These are phyloP conservation scores for Hippophae gyantsensis DNA, from an alignment of 306 rosid genomes.

Conservation along the genomic window DNA sequence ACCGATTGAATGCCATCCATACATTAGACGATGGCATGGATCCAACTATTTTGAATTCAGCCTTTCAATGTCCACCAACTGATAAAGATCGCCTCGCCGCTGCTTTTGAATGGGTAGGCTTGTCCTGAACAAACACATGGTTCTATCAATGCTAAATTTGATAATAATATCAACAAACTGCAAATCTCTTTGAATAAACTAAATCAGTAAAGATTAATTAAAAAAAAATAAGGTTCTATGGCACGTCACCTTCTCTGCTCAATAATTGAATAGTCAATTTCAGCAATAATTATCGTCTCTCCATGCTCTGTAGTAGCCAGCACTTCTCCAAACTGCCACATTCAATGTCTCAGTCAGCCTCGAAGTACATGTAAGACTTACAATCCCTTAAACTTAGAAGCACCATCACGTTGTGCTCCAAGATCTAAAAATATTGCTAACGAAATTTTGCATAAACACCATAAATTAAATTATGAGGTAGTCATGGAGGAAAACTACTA, in stretches of 20 bases:
- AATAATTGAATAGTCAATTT: constrained; percentile 65
- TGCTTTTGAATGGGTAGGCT: constrained; percentile 75
- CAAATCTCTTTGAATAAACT: neutral
- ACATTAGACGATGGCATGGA: neutral
- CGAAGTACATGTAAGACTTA: neutral
- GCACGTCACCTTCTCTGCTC: constrained; percentile 59
- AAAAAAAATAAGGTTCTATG: constrained; percentile 11
- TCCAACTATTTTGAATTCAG: constrained; percentile 26
- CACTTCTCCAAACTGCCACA: constrained; percentile 78
- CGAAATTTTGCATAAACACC: neutral
- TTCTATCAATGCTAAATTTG: constrained; percentile 12
- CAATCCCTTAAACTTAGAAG: neutral
- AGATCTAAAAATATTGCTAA: neutral
- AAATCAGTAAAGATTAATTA: constrained; percentile 4
- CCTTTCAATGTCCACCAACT: constrained; percentile 80
- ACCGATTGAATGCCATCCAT: constrained; percentile 15
- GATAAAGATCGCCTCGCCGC: constrained; percentile 93
- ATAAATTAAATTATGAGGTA: neutral
- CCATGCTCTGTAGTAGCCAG: constrained; percentile 91
- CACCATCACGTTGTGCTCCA: constrained; percentile 1
- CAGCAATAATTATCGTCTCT: constrained; percentile 69
- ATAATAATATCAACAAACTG: neutral
- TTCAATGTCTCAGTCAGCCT: constrained; percentile 16
- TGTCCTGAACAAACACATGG: constrained; percentile 37
- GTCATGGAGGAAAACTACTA: neutral